These are phyloP conservation scores for Stephanodiscus minutulus DNA, from an alignment of 108 stramenopile genomes.

Conservation along the genomic window DNA sequence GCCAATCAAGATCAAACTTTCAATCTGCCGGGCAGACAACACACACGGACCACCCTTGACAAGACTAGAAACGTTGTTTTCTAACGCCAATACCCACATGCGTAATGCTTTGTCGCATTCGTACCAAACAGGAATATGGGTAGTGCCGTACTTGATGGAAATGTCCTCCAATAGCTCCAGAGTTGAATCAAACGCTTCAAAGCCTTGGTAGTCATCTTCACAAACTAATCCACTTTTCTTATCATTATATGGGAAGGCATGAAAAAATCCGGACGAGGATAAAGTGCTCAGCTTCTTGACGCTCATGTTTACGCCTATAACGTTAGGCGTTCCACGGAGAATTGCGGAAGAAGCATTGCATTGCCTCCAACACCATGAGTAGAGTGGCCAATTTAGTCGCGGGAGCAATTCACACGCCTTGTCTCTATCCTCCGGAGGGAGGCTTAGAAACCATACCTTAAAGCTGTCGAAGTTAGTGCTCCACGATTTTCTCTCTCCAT, in stretches of 20 bases:
- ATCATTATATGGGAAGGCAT: conserved; percentile 36
- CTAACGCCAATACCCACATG: conserved; percentile 29
- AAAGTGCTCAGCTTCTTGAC: conserved; percentile 30
- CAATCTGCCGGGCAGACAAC: conserved; percentile 42
- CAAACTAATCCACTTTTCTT: conserved; percentile 19
- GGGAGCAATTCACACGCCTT: conserved; percentile 12
- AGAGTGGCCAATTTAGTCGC: conserved; percentile 19
- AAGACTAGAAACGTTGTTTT: conserved; percentile 19
- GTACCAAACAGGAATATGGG: conserved; percentile 33
- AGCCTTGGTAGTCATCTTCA: conserved; percentile 39
- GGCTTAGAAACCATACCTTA: conserved; percentile 18
- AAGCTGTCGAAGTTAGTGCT: conserved; percentile 24
- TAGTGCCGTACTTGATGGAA: conserved; percentile 37
- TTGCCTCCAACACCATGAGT: conserved; percentile 43
- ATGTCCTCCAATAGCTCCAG: conserved; percentile 29
- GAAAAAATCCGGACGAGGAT: conserved; percentile 33
- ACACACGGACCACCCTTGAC: conserved; percentile 35
- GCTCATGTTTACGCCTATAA: conserved; percentile 34
- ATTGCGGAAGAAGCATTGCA: conserved; percentile 34
- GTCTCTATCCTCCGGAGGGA: conserved; percentile 9
- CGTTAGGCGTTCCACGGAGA: conserved; percentile 34
- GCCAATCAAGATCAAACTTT: conserved; percentile 42
- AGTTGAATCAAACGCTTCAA: conserved; percentile 26
- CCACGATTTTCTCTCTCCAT: conserved; percentile 18
- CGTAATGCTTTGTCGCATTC: conserved; percentile 14